Base-by-base conservation (phyloP, 495 filamentous ascomycete species). In the Lepraria neglecta region DNA sequence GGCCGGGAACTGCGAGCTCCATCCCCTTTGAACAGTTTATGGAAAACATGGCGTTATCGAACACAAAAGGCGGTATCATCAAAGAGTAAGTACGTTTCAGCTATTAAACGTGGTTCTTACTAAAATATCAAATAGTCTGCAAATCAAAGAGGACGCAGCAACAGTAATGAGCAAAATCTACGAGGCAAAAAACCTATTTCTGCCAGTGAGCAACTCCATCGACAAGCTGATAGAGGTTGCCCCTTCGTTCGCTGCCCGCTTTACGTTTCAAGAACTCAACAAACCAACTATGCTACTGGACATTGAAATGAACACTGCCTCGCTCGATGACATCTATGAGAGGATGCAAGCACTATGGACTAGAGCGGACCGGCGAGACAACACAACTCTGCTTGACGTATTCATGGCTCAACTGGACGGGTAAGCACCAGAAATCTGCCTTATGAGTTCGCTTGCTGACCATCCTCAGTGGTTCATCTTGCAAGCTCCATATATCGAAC, bases 21-120 rank as follows among this genome's bases (percentile, higher is more conserved):
- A 79, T 80, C 56, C 67, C 67, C 0, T 77, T 82, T 44, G 67
- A 74, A 7, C 76, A 86, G 11, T 83, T 88, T 35, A 59, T 67
- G 38, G 65, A 67, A 4, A 78, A 85, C 69, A 53, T 83, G 56
- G 46, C 62, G 6, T 61, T 73, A 47, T 60, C 75, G 12, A 67
- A 71, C n/a, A 73, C 73, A 4, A 74, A 69, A 38, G 78, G 75
- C 5, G 67, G 64, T 3, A 57, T 79, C 31, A 61, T 76, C 14
- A 68, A 72, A 57, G 73, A 73, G 77, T 78, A 71, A 60, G 74
- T 45, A 51, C 9, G 24, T 17, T 10, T 38, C 19, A 38, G 4
- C 0, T 55, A 3, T 6, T 24, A 10, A n/a, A 3, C 24, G 4
- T 14, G 33, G 2, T 42, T 40, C 35, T 61, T 6, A n/a, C 61